Conservation (phyloP, 1,284 basidiomycete species). For the Papiliotrema laurentii region DNA sequence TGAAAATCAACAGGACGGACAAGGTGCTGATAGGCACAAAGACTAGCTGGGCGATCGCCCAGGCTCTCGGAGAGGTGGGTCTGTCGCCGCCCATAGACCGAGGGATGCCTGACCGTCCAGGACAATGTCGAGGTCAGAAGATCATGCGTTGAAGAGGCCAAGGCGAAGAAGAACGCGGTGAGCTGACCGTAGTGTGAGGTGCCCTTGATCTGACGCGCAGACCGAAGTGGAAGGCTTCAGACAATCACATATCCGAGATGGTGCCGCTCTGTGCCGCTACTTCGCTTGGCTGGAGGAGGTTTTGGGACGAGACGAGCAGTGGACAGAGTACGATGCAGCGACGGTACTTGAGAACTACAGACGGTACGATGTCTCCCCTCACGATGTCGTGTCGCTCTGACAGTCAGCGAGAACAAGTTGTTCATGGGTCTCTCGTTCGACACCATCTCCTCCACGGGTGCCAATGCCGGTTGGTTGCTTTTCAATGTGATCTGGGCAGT, state of each 20-base stretch:
- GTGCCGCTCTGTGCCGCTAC: constrained; percentile 76
- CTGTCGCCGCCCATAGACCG: constrained; percentile 1
- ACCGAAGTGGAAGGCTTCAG: constrained; percentile 87
- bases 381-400: neutral
- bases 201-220: constrained; percentile 8
- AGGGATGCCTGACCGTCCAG: constrained; percentile 37
- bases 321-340: constrained; percentile 79
- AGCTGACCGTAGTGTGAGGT: constrained; percentile 1
- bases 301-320: constrained; percentile 59
- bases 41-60: constrained; percentile 70
- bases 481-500: neutral
- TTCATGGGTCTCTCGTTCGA: constrained; percentile 87
- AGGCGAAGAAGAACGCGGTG: constrained; percentile 81
- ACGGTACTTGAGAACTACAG: constrained; percentile 73
- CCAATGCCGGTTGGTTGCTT: constrained; percentile 67
- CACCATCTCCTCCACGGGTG: constrained; percentile 86
- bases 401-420: constrained; percentile 61
- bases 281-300: constrained; percentile 93
- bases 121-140: constrained; percentile 59
- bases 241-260: constrained; percentile 82
- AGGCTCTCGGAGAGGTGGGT: constrained; percentile 63
- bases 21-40: constrained; percentile 60
- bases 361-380: constrained; percentile 51
- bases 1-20: constrained; percentile 39
- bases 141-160: constrained; percentile 75